These are phyloP conservation scores for Ascocoryne sarcoides DNA, from an alignment of 2,329 filamentous ascomycete genomes.

Conservation along the genomic window DNA sequence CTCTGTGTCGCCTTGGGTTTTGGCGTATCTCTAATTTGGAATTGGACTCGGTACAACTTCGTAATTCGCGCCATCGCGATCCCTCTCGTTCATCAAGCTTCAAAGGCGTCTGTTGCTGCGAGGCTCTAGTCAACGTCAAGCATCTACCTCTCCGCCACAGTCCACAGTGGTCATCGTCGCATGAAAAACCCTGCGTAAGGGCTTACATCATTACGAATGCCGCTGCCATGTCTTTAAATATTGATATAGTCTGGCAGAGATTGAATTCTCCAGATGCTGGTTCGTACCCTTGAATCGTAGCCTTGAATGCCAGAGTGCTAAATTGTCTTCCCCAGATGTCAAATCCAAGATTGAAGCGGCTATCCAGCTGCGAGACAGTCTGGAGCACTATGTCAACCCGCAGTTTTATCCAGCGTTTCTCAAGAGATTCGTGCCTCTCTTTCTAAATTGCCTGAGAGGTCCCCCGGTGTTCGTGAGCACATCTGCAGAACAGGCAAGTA, in stretches of 20 bases:
- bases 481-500: constrained; percentile 73
- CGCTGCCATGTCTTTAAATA: constrained; percentile 51
- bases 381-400: constrained; percentile 79
- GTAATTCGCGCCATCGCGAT: neutral
- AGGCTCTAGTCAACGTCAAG: neutral
- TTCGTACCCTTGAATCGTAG: constrained; percentile 11
- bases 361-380: constrained; percentile 77
- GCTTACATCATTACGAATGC: constrained; percentile 31
- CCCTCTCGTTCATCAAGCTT: neutral
- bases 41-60: neutral
- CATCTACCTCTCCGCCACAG: neutral
- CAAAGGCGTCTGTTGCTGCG: no score
- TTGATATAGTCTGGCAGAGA: constrained; percentile 53
- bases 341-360: constrained; percentile 76
- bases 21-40: neutral
- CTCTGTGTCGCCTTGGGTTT: neutral
- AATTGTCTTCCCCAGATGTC: constrained; percentile 51
- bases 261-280: constrained; percentile 37
- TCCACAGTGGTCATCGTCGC: constrained; percentile 6
- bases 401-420: constrained; percentile 74
- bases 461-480: constrained; percentile 86
- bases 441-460: constrained; percentile 75
- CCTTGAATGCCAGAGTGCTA: constrained; percentile 4
- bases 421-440: constrained; percentile 79
- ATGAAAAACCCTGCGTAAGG: constrained; percentile 21